phyloP scores from a whole-genome alignment of 768 basidiomycete species.

The Hydnomerulius pinastri region DNA sequence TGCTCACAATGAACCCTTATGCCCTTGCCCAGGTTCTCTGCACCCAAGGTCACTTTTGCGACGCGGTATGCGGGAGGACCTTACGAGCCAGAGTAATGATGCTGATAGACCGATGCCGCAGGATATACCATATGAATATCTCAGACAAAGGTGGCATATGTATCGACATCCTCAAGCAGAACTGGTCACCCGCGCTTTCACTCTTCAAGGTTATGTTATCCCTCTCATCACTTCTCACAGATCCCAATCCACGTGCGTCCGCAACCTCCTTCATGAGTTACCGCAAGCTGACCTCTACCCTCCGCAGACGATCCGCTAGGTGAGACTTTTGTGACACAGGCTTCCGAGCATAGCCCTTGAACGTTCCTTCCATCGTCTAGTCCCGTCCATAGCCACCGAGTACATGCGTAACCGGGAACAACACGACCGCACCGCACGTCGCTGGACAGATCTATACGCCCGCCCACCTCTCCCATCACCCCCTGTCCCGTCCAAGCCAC shows the following conservation, averaged over 20 bases:
- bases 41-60: conserved; percentile 73
- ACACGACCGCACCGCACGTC: conserved; percentile 76
- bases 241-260: conserved; percentile 86
- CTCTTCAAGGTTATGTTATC: conserved; percentile 95
- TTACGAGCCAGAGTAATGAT: background rate
- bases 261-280: background rate
- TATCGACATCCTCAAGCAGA: conserved; percentile 89
- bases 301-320: conserved; percentile 69
- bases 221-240: conserved; percentile 87
- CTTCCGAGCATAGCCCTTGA: background rate
- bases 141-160: conserved; percentile 78
- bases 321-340: conserved; percentile 28
- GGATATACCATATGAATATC: conserved; percentile 91
- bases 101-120: conserved; percentile 26
- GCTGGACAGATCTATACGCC: conserved; percentile 78
- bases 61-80: conserved; percentile 52
- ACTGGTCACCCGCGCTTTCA: conserved; percentile 93
- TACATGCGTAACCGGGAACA: conserved; percentile 63
- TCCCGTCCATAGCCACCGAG: conserved; percentile 72
- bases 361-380: conserved; percentile 33
- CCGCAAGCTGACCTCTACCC: conserved; percentile 8
- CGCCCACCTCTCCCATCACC: conserved; percentile 41
- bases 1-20: conserved; percentile 2
- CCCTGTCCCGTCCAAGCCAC: conserved; percentile 14
- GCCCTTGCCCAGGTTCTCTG: conserved; percentile 59